Evolutionary conservation across 139 green algal genomes (phyloP), one percentile per base, ranked within the genome.

Genomic region (Picochlorum sp.): DNA sequence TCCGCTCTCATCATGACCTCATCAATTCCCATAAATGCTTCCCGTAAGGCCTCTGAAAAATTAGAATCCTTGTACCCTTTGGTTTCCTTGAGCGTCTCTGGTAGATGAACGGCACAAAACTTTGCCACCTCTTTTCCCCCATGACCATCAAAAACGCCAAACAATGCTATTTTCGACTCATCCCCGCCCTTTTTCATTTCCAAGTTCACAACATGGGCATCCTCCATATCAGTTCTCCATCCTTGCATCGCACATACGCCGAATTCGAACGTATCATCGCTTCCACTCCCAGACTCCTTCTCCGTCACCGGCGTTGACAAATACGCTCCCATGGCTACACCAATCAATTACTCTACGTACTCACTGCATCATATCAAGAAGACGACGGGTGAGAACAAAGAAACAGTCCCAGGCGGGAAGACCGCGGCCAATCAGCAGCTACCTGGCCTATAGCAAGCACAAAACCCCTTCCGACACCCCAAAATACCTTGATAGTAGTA

Each of bases 161-260:
- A 87, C 2, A 87, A 49, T 10, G 57, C 67, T 6, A 58, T 59
- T 16, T 16, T 49, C 4, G 49, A 23, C 11, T 16, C 21, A 51
- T 20, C 6, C n/a, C 8, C 18, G 8, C 20, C 14, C 13, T 51
- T 20, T 3, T 73, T 59, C n/a, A 83, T 11, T 13, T 81, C 59
- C 47, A 85, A 60, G 23, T 68, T 62, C 4, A 70, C 54, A 6
- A 58, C 16, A 51, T 86, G 77, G 5, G 77, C 79, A 56, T 84
- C 77, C 57, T 86, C 77, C 82, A 89, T 89, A 41, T 87, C 83
- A 45, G 74, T 86, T 4, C 83, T 63, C 83, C 83, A 89, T 24
- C 83, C 83, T 67, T 89, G 83, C 83, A 89, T 89, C 6, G 83
- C 71, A 7, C 70, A 72, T 1, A 87, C 75, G n/a, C 74, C 78